Evolutionary conservation across 1,284 basidiomycete species (phyloP), one percentile per base, ranked within the genome.

Genomic region (Pyrrhoderma lamaoense): DNA sequence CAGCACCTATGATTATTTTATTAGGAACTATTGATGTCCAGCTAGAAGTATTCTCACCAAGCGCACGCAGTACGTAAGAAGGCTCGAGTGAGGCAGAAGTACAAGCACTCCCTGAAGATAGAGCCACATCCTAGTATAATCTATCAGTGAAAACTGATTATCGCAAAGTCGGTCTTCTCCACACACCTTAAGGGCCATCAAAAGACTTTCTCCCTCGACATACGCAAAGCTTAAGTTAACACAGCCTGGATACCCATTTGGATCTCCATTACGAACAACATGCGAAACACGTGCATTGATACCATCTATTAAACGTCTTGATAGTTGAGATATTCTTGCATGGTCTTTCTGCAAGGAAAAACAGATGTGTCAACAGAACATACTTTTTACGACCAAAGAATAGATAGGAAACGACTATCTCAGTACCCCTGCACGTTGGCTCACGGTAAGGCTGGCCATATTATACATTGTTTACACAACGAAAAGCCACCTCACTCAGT

Each of bases 31-130:
- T 31, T 31, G 27, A 31, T 31, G 27, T 11, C 11, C 5, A 31
- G 5, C 11, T 11, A 31, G 11, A 31, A 42, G 8, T 51, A 53
- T 49, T 51, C 72, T 57, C 62, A 79, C 89, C 95, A 38, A 99
- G 79, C 1, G 96, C 96, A 54, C 96, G 86, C 23, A 99, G 81
- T 9, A 99, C 96, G 65, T 99, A 99, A 34, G 93, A 97, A 4
- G 96, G 96, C 69, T 99, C 96, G 48, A 99, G 76, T 13, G 95
- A 98, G 2, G 96, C 96, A 0, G 94, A 98, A 13, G 96, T 99
- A 64, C 96, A 99, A 8, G 96, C 96, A 61, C 93, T 96, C 45
- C 96, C 96, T 1, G 95, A 98, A 11, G 95, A 98, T 34, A 99
- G 77, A 3, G 96, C 96, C 55, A 99, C 88, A 64, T 99, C 93